Conservation (phyloP, 495 filamentous ascomycete genomes). For the Pyrenula massariospora region DNA sequence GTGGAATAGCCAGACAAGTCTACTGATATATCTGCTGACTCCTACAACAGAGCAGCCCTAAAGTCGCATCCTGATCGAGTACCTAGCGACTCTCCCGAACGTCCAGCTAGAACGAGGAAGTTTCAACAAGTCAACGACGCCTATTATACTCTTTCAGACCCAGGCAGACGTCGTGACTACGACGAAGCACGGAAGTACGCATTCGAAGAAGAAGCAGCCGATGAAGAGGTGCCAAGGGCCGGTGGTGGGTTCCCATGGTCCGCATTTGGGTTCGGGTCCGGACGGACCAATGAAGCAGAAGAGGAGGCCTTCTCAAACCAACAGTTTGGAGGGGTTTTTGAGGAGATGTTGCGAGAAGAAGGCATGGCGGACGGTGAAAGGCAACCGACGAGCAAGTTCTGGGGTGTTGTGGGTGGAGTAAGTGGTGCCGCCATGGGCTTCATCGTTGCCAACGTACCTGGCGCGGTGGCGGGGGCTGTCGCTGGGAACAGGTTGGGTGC, state of each 20-base stretch:
- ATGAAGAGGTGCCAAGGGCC: constrained; percentile 45
- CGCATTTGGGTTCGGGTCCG: constrained; percentile 43
- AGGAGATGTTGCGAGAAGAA: constrained; percentile 95
- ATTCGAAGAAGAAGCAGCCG: constrained; percentile 36
- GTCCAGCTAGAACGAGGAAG: constrained; percentile 66
- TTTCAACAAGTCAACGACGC: constrained; percentile 98
- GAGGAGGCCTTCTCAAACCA: constrained; percentile 49
- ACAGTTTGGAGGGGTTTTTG: constrained; percentile 86
- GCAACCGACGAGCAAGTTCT: constrained; percentile 62
- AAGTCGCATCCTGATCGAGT: constrained; percentile 93
- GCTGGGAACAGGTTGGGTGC: constrained; percentile 85
- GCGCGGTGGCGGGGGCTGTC: constrained; percentile 78
- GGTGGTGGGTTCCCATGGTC: constrained; percentile 49
- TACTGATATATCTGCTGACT: neutral
- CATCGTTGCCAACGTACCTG: constrained; percentile 85
- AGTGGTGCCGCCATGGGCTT: constrained; percentile 89
- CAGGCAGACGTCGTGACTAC: constrained; percentile 72
- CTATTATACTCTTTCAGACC: constrained; percentile 88
- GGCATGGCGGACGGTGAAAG: constrained; percentile 52
- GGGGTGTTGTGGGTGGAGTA: constrained; percentile 72
- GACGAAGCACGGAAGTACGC: constrained; percentile 54
- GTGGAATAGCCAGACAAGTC: no score
- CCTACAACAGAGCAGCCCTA: constrained; percentile 60
- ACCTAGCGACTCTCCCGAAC: constrained; percentile 71
- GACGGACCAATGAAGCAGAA: constrained; percentile 21